These are phyloP conservation scores for Suillus sp. DNA, from an alignment of 768 basidiomycete species.

Conservation along the genomic window DNA sequence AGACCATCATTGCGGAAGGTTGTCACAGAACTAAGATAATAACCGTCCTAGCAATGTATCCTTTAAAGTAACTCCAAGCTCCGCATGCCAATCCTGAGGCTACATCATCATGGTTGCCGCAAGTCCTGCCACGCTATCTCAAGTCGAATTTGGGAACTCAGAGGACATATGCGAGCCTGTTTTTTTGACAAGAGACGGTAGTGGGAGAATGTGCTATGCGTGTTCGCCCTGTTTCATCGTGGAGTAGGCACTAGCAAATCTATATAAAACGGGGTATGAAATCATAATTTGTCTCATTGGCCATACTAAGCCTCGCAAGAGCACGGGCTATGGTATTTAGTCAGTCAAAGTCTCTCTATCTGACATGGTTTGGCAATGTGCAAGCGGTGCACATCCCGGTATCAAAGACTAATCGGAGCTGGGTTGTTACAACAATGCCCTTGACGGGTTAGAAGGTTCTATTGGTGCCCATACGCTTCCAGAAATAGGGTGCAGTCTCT, in stretches of 20 bases:
- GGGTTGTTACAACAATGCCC: conserved; percentile 14
- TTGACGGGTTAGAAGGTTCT: conserved; percentile 3
- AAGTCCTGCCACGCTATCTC: not conserved
- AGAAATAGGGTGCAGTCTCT: conserved; percentile 55
- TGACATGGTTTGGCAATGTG: not conserved
- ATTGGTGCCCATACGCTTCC: conserved; percentile 60
- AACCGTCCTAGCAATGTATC: conserved; percentile 3
- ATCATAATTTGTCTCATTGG: not conserved
- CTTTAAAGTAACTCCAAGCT: conserved; percentile 7
- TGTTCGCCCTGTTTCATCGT: not conserved
- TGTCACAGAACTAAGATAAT: not conserved
- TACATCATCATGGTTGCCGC: conserved; percentile 2
- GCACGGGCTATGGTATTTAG: not conserved
- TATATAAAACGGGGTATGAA: not conserved
- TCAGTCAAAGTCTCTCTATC: not conserved
- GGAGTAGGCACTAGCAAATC: not conserved
- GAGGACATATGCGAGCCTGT: too few relatives aligned
- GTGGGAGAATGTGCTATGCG: not conserved
- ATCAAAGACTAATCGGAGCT: not conserved
- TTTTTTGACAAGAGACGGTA: not conserved
- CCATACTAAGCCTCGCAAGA: not conserved
- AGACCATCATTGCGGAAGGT: not conserved
- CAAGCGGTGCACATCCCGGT: not conserved
- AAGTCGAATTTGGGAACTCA: not conserved
- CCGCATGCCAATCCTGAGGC: conserved; percentile 7